Evolutionary conservation across 306 rosid species (phyloP), one percentile per base, ranked within the genome.

Genomic region (Vachellia pachyceras): DNA sequence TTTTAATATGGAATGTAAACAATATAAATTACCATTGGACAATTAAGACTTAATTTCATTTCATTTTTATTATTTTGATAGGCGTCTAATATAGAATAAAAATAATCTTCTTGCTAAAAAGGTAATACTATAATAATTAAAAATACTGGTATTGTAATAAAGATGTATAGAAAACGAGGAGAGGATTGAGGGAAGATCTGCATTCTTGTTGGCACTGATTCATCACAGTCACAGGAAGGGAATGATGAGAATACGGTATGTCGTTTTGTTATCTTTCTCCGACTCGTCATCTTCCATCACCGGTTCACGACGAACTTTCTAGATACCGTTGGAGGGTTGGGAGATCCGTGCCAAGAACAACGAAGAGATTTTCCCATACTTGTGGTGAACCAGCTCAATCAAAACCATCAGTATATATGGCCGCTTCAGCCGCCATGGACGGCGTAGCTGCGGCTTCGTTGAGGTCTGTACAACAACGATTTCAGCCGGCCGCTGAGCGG

Each of bases 401-500:
- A 52, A 44, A 6, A 35, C 18, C 47, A 9, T 52, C 1, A 18
- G 9, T 33, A 18, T 37, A 2, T n/a, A 73, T 73, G 87, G 61
- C 87, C 25, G 23, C 87, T 37, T 68, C 85, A 23, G 20, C 69
- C 46, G 52, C 82, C 47, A 33, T 52, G 44, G 72, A 35, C 13
- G 78, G 72, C 78, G 83, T 74, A 3, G 77, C 81, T 22, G 87
- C 89, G 41, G 77, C 90, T 41, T 86, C 92, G 41, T 69, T 93
- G 52, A 79, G 83, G 18, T 82, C 91, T 42, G 97, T 87, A 23
- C 79, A 90, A 46, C 90, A 87, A 14, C 91, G 93, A 42, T 93
- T 84, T 78, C 90, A 85, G 9, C 86, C 14, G 40, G 96, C 99
- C 25, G 91, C 99, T 23, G 94, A 90, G 23, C 70, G 84, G 3